phyloP scores from a whole-genome alignment of 768 basidiomycete genomes.

The Stropharia rugosoannulata region DNA sequence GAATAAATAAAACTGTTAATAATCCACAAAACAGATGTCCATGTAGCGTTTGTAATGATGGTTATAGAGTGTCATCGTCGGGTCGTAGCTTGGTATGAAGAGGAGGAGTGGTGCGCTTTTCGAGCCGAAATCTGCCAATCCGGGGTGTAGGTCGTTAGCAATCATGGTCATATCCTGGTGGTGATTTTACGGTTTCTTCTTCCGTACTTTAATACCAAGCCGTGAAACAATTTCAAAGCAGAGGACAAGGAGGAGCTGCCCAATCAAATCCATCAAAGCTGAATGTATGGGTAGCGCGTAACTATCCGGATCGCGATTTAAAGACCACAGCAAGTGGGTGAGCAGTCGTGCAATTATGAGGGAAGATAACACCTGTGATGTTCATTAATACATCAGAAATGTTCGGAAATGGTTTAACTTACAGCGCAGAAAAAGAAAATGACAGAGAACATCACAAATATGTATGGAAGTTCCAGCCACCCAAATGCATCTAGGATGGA shows the following conservation, averaged over 20 bases:
- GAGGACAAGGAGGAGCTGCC: slow-evolving; percentile 75
- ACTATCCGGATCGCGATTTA: slow-evolving; percentile 81
- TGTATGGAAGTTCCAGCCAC: slow-evolving; percentile 73
- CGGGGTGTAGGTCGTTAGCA: not conserved
- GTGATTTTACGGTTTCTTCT: not conserved
- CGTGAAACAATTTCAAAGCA: slow-evolving; percentile 68
- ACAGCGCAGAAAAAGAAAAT: slow-evolving; percentile 78
- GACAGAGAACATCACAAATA: slow-evolving; percentile 69
- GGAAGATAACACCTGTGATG: slow-evolving; percentile 63
- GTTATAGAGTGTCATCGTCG: no score
- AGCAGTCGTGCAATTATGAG: slow-evolving; percentile 63
- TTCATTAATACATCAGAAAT: slow-evolving; percentile 5
- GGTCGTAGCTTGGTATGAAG: no score
- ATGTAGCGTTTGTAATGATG: not conserved
- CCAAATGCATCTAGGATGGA: slow-evolving; percentile 59
- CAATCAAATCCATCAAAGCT: slow-evolving; percentile 82
- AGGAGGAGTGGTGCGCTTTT: not conserved
- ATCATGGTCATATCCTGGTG: not conserved
- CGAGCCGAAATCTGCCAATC: not conserved
- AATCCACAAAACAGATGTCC: not conserved
- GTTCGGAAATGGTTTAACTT: slow-evolving; percentile 26
- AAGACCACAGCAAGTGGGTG: slow-evolving; percentile 79
- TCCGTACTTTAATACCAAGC: slow-evolving; percentile 34
- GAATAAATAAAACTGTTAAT: not conserved
- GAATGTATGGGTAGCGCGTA: slow-evolving; percentile 94